Evolutionary conservation across 495 filamentous ascomycete species (phyloP).

Genomic region (Penicillium desertorum): DNA sequence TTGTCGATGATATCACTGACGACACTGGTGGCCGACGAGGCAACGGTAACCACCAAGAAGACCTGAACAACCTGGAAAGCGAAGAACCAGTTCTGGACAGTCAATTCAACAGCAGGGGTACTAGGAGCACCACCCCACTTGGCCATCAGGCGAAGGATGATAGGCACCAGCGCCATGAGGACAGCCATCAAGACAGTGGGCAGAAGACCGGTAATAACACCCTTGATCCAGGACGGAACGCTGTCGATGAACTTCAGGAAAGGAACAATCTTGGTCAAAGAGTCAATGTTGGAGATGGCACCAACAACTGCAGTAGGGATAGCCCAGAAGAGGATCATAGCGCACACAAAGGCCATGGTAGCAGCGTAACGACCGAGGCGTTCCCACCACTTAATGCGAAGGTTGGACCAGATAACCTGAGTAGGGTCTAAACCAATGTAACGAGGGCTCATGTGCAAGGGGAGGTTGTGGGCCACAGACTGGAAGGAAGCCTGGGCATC

Average conservation of each 20-base stretch:
- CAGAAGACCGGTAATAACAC: constrained; percentile 81
- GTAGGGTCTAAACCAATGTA: constrained; percentile 81
- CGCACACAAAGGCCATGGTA: constrained; percentile 68
- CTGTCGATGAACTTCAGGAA: constrained; percentile 73
- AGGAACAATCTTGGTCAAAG: constrained; percentile 57
- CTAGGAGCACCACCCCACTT: constrained; percentile 78
- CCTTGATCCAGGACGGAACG: constrained; percentile 69
- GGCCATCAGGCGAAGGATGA: constrained; percentile 78
- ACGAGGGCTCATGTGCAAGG: constrained; percentile 88
- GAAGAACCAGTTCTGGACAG: constrained; percentile 90
- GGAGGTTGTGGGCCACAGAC: constrained; percentile 79
- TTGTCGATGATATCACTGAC: constrained; percentile 61
- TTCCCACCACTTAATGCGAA: constrained; percentile 88
- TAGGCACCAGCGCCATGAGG: constrained; percentile 86
- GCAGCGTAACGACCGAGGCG: constrained; percentile 67
- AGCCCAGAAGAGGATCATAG: constrained; percentile 87
- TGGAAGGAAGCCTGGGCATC: constrained; percentile 87
- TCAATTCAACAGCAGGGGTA: constrained; percentile 74
- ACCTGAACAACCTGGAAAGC: constrained; percentile 93
- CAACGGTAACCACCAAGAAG: constrained; percentile 82
- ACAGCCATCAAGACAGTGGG: constrained; percentile 77
- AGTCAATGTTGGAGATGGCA: constrained; percentile 79
- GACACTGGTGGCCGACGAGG: constrained; percentile 61
- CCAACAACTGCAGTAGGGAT: constrained; percentile 88
- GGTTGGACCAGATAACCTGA: constrained; percentile 87